Evolutionary conservation across 495 filamentous ascomycete genomes (phyloP), one percentile per base, ranked within the genome.

Genomic region (Hypoxylon fragiforme): DNA sequence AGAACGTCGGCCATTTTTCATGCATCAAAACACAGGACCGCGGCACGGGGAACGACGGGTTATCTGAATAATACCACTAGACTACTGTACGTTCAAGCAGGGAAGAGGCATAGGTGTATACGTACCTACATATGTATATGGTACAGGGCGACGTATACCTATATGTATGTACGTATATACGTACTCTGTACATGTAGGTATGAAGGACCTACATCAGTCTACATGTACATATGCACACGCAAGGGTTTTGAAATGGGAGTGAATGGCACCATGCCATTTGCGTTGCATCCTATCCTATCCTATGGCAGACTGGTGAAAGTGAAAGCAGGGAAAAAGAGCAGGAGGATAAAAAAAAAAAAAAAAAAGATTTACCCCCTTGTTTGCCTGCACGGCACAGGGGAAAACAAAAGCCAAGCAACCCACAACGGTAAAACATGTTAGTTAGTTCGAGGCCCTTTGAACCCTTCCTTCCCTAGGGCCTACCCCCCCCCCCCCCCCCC

Each of bases 301-400:
- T n/a, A n/a, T n/a, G 34, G 31, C 31, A 34, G 9, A 28, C 24
- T n/a, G n/a, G n/a, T n/a, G n/a, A n/a, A n/a, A n/a, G n/a, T n/a
- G n/a, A 9, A 28, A 28, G 9, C 24, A 34, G 5, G 51, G 58
- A 42, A 62, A 62, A n/a, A n/a, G n/a, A n/a, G n/a, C n/a, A n/a
- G n/a, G n/a, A n/a, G n/a, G n/a, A 56, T 51, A 46, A 62, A 57
- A 57, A 46, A 62, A 35, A 51, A 52, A 57, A 57, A 35, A 34
- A 19, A 31, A 52, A 61, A 52, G 40, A 52, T 44, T 57, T 57
- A 43, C 44, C 58, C 52, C 58, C 58, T 49, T 56, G 58, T 53
- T 56, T 62, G 58, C 50, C 47, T 62, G 58, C 58, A 62, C 42
- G 58, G 58, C 55, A 47, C 47, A 62, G 58, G 58, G 57, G 58